Base-by-base conservation (phyloP, 1,284 basidiomycete species). In the Ustilago hordei region DNA sequence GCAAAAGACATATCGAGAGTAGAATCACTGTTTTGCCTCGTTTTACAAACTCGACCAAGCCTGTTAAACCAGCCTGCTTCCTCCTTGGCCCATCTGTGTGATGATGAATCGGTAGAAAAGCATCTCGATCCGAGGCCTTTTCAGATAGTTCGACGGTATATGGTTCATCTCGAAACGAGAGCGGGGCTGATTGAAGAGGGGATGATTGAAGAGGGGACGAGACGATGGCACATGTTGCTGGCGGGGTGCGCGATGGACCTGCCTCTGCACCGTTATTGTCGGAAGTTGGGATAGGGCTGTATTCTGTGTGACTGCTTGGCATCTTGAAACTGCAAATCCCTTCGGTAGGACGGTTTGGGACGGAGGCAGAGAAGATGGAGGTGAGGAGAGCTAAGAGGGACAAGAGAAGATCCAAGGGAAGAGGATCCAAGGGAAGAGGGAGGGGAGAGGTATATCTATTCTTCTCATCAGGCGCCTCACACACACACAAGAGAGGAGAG, bases 1-100 rank as follows among this genome's bases (percentile, higher is more conserved):
- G 43, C 13, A 74, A 8, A 34, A 64, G 23, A 31, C 71, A 74
- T 0, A 68, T 11, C 9, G 19, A 15, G 8, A 73, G 23, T 36
- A 74, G 52, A 6, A 73, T 23, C 11, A 60, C 11, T 19, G 61
- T 68, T 45, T 60, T 67, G 6, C 43, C 23, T 32, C 60, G 17
- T 0, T 60, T 13, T 0, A 64, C 15, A 8, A 56, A 12, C 2
- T n/a, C 39, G n/a, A 56, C 31, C 19, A 55, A 38, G 2, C 38
- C 4, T 13, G 34, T 52, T 13, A 50, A 17, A 12, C 23, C 31
- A 12, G 28, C 48, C 28, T 17, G 8, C 15, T 13, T 31, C 31
- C 28, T 32, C 28, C 13, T 39, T 11, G 28, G 8, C 31, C n/a
- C 6, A 12, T 8, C 6, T 32, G 52, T 36, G 52, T 15, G 19